Conservation (phyloP, 805 yeast genomes). For the Barnettozyma wickerhamii region DNA sequence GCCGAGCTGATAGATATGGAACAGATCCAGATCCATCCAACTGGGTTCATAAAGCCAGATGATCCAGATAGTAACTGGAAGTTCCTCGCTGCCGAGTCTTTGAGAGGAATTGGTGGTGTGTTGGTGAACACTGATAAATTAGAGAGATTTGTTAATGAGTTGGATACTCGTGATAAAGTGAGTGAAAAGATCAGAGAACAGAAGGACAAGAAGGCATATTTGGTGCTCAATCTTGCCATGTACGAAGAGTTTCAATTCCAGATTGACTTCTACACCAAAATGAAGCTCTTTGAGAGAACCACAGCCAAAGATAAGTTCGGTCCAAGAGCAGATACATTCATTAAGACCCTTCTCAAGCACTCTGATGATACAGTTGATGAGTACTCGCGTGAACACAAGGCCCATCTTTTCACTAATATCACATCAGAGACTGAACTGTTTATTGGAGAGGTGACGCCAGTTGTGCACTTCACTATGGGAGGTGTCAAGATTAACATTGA, state of each 20-base stretch:
- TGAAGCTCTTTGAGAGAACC: constrained; percentile 30
- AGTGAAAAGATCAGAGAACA: constrained; percentile 37
- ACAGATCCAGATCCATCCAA: constrained; percentile 58
- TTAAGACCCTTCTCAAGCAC: too few species aligned
- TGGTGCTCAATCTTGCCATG: constrained; percentile 40
- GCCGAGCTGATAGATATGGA: constrained; percentile 54
- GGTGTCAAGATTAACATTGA: constrained; percentile 53
- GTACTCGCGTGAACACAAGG: constrained; percentile 15
- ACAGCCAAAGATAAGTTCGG: constrained; percentile 29
- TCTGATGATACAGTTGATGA: too few species aligned
- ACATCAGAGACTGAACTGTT: constrained; percentile 30
- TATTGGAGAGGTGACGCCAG: constrained; percentile 55
- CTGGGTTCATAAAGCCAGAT: constrained; percentile 49
- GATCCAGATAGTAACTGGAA: constrained; percentile 42
- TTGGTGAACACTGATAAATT: constrained; percentile 36
- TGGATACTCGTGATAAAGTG: constrained; percentile 49
- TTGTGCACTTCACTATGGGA: constrained; percentile 65
- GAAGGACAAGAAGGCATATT: constrained; percentile 27
- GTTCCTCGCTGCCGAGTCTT: constrained; percentile 55
- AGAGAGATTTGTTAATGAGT: constrained; percentile 49
- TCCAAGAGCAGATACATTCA: constrained; percentile 20
- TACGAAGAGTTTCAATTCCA: constrained; percentile 43
- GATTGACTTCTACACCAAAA: constrained; percentile 46
- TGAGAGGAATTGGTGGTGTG: constrained; percentile 58
- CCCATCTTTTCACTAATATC: too few species aligned